Percentiles rank a stretch among this genome's conserved stretches.
These are phyloP conservation scores for Monascus ruber DNA, from an alignment of 2,329 filamentous ascomycete species.

Conservation along the genomic window DNA sequence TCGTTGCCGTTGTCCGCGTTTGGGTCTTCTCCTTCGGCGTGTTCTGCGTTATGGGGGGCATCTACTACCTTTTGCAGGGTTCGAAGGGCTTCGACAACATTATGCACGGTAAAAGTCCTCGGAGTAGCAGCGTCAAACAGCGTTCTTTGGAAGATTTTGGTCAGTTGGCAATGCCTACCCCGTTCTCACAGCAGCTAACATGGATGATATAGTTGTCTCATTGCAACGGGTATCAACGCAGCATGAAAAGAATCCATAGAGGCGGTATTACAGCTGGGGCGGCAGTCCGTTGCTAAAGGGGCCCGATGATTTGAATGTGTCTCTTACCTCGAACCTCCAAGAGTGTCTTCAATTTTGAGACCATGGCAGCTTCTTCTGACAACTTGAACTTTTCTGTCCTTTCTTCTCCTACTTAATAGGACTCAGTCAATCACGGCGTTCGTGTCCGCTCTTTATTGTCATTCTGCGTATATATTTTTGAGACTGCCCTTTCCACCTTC, in stretches of 20 bases:
- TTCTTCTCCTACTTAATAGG: no score
- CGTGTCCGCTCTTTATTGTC: no score
- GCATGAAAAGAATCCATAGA: slow-evolving; percentile 75
- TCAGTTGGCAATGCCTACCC: slow-evolving; percentile 38
- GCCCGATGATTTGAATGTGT: no score
- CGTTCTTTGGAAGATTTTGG: slow-evolving; percentile 79
- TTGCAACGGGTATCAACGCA: slow-evolving; percentile 83
- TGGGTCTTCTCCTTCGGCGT: slow-evolving; percentile 88
- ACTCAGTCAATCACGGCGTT: no score
- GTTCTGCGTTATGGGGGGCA: slow-evolving; percentile 69
- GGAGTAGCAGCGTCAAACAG: slow-evolving; percentile 65
- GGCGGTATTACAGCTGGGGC: neutral
- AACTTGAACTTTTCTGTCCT: no score
- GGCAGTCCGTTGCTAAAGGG: no score
- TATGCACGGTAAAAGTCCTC: slow-evolving; percentile 80
- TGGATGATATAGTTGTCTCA: slow-evolving; percentile 55
- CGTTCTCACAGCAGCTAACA: slow-evolving; percentile 35
- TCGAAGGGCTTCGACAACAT: slow-evolving; percentile 77
- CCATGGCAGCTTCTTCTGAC: no score
- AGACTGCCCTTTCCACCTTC: no score
- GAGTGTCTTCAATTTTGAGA: no score
- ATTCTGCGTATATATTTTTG: no score
- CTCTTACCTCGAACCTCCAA: no score
- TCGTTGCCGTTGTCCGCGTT: slow-evolving; percentile 75
- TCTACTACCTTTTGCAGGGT: slow-evolving; percentile 73